Conservation (phyloP, 2,329 filamentous ascomycete genomes). For the Aspergillus felis region DNA sequence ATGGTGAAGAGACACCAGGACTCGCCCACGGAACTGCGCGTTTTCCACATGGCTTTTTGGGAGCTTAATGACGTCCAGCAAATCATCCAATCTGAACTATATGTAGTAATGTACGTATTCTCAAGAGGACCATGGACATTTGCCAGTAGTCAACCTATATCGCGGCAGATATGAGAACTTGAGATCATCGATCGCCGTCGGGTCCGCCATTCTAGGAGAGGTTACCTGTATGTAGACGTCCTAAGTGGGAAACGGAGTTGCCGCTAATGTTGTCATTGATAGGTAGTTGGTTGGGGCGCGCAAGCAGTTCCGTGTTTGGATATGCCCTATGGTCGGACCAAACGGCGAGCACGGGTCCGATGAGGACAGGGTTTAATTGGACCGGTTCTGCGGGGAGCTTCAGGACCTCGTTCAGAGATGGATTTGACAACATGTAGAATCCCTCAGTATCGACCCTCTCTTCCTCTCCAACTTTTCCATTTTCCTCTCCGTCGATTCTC, state of each 20-base stretch:
- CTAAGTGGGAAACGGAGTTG: background rate
- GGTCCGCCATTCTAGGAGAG: background rate
- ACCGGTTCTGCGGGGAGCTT: background rate
- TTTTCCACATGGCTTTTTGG: background rate
- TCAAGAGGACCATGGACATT: background rate
- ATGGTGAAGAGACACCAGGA: background rate
- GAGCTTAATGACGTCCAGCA: background rate
- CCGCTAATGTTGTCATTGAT: background rate
- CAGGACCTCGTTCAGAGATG: background rate
- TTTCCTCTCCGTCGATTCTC: background rate
- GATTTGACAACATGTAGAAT: background rate
- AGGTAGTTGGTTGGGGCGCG: slow-evolving; percentile 4
- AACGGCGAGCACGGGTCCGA: background rate
- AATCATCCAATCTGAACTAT: background rate
- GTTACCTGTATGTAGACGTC: background rate
- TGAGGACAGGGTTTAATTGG: background rate
- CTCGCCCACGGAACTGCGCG: background rate
- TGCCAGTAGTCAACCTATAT: background rate
- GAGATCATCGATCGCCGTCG: background rate
- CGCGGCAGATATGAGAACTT: background rate
- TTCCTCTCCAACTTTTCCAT: background rate
- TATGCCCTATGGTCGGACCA: background rate
- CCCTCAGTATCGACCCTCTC: background rate
- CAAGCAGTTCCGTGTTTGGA: slow-evolving; percentile 2
- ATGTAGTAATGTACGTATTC: background rate